Evolutionary conservation across 1,139 yeast species (phyloP), one percentile per base, ranked within the genome.

Genomic region (Hanseniaspora uvarum): DNA sequence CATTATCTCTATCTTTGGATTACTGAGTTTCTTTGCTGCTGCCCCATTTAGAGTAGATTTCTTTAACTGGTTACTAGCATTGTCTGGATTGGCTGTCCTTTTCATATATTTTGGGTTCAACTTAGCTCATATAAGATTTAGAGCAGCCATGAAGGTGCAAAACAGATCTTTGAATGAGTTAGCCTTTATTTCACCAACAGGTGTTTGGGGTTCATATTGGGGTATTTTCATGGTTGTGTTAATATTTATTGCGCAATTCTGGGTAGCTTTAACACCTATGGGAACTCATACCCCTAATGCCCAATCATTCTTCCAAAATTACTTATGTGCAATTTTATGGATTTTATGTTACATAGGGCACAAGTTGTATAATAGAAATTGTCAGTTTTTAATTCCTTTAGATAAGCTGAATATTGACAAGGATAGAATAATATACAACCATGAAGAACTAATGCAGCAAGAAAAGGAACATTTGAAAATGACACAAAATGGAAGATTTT

Each of bases 221-320:
- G 78, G 79, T n/a, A 68, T 72, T 1, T 28, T 68, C 14, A 65
- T 77, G 59, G 72, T 72, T 63, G 55, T 72, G 14, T 64, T 78
- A 56, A 77, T 79, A 21, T 63, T 77, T 14, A 67, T 76, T 52
- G 80, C 78, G 14, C 78, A 77, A 60, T 77, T 78, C 66, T 81
- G 86, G 85, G 73, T 79, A 59, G 84, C 85, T n/a, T 69, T 81
- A 52, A 79, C 72, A 71, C 88, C 87, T 59, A 65, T 81, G 56
- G 82, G 81, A 34, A 44, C 56, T 7, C 74, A 65, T 2, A 55
- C 56, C 30, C 54, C 62, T n/a, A 71, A 70, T 63, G 81, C 81
- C 28, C 63, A 66, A 46, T 70, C 62, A 49, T 81, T 81, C 72
- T 81, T 81, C 68, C 68, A 72, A 62, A 71, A 76, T 52, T 81